A percentile compares a stretch with the other conserved stretches of the same genome.
phyloP scores from a whole-genome alignment of 2,329 filamentous ascomycete species.

The Monosporascus sp. region DNA sequence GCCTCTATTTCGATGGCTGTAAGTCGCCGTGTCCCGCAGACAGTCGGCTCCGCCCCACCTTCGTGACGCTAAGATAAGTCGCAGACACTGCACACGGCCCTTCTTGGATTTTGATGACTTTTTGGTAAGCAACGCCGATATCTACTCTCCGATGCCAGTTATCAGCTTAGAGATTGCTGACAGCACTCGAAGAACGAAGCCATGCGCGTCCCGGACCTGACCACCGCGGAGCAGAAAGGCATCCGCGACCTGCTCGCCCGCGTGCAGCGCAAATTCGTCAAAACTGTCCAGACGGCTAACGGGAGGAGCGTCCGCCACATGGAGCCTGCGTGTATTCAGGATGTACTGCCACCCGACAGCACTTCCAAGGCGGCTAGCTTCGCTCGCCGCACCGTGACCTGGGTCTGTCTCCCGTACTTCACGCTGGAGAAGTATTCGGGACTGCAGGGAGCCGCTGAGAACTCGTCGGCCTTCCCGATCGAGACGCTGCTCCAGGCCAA shows the following conservation, averaged over 20 bases:
- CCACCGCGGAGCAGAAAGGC: constrained; percentile 28
- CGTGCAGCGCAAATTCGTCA: constrained; percentile 32
- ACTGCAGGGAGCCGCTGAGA: not conserved
- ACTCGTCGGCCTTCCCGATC: constrained; percentile 11
- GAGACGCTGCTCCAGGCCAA: constrained; percentile 18
- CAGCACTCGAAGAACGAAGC: constrained; percentile 27
- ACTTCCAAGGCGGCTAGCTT: constrained; percentile 7
- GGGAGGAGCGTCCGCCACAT: constrained; percentile 36
- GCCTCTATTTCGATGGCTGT: too few relatives aligned
- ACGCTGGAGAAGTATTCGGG: constrained; percentile 28
- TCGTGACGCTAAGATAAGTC: too few relatives aligned
- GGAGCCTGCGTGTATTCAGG: constrained; percentile 34
- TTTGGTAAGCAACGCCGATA: constrained; percentile 24
- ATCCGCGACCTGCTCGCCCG: constrained; percentile 32
- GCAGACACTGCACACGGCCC: too few relatives aligned
- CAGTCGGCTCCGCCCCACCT: too few relatives aligned
- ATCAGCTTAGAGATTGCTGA: constrained; percentile 3
- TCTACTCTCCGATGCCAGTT: not conserved
- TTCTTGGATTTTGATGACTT: constrained; percentile 37
- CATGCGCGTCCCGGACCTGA: constrained; percentile 27
- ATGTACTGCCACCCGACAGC: constrained; percentile 22
- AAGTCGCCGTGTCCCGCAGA: too few relatives aligned
- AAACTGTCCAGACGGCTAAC: constrained; percentile 31
- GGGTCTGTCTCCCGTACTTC: constrained; percentile 45
- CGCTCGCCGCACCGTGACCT: constrained; percentile 24